These are phyloP conservation scores for Arabidopsis suecica DNA, from an alignment of 345 rosid species.

Conservation along the genomic window DNA sequence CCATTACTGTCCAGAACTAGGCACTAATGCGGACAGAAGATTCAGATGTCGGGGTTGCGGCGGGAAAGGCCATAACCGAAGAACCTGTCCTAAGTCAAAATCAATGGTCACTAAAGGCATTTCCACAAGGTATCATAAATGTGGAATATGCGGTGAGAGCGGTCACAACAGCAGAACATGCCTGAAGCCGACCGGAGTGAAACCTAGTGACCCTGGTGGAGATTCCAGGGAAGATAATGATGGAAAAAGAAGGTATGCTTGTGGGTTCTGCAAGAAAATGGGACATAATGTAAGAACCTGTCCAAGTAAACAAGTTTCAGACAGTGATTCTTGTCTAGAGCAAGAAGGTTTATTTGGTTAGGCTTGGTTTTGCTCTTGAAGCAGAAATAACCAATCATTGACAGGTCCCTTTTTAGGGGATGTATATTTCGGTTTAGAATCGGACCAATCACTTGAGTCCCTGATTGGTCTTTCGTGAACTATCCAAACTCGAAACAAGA, in stretches of 20 bases:
- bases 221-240: slow-evolving; percentile 13
- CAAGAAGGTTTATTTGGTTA: slow-evolving; percentile 15
- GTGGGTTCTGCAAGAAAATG: slow-evolving; percentile 53
- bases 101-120: slow-evolving; percentile 36
- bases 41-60: slow-evolving; percentile 76
- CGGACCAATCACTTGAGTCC: neutral
- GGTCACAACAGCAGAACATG: slow-evolving; percentile 90
- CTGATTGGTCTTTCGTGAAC: neutral
- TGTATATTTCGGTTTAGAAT: neutral
- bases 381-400: neutral
- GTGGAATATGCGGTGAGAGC: slow-evolving; percentile 57
- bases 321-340: slow-evolving; percentile 23
- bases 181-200: slow-evolving; percentile 43
- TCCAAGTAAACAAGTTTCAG: slow-evolving; percentile 45
- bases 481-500: neutral
- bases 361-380: neutral
- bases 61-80: slow-evolving; percentile 80
- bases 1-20: slow-evolving; percentile 82
- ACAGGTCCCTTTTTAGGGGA: neutral
- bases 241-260: slow-evolving; percentile 46
- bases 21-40: slow-evolving; percentile 50
- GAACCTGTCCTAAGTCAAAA: slow-evolving; percentile 68
- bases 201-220: neutral
- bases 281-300: slow-evolving; percentile 70
- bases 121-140: slow-evolving; percentile 46